Conservation (phyloP, 179 eudicot species). For the Silene coronaria region DNA sequence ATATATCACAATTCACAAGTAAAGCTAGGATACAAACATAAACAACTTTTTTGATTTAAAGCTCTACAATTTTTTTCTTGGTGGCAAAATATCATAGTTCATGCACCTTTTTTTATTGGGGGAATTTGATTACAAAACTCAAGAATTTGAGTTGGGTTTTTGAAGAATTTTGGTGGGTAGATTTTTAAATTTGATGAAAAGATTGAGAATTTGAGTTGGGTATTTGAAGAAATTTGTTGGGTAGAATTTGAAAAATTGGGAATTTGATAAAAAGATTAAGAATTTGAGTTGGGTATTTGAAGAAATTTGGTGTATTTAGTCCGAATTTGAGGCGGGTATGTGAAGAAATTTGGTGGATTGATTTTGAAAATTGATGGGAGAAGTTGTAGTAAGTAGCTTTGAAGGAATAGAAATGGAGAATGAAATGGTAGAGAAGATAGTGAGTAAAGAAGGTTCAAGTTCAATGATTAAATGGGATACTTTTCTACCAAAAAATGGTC, state of each 20-base stretch:
- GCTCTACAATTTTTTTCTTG: not conserved
- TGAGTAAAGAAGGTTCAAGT: conserved; percentile 26
- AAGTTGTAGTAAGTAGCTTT: not conserved
- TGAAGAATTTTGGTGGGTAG: no score
- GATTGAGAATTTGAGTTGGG: no score
- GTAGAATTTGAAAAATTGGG: no score
- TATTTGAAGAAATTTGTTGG: no score
- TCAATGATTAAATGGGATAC: conserved; percentile 56
- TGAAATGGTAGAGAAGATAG: conserved; percentile 12
- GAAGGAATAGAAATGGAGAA: not conserved
- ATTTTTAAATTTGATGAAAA: no score
- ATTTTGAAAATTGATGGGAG: conserved; percentile 12
- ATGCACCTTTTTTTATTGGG: no score
- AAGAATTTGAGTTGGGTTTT: not conserved
- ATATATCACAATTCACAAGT: no score
- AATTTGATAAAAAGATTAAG: no score
- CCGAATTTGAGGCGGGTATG: conserved; percentile 10
- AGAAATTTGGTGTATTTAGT: no score
- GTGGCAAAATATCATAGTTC: not conserved
- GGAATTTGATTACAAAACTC: not conserved
- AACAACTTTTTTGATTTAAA: conserved; percentile 1
- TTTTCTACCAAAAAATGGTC: conserved; percentile 50
- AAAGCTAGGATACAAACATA: not conserved
- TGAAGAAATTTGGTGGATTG: not conserved
- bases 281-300: no score